These are phyloP conservation scores for Pogostemon cablin DNA, from an alignment of 257 asterid species.

Conservation along the genomic window DNA sequence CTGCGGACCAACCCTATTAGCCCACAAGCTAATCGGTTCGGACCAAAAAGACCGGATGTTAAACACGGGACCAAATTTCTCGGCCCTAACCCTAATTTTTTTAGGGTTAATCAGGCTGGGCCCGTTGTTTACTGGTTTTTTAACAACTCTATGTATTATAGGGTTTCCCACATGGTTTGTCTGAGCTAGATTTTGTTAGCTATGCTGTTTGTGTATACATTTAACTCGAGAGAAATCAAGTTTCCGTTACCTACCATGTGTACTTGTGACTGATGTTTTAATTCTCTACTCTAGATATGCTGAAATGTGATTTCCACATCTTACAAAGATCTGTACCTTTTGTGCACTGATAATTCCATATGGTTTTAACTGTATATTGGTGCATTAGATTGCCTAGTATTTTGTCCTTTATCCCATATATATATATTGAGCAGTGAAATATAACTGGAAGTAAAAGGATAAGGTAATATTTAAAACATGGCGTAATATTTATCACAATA, in stretches of 20 bases:
- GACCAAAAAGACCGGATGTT: too few relatives aligned
- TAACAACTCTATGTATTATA: not conserved
- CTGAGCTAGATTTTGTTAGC: constrained; percentile 14
- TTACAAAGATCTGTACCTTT: not conserved
- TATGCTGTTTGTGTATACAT: not conserved
- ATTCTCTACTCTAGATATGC: constrained; percentile 5
- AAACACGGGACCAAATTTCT: too few relatives aligned
- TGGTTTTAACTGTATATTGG: not conserved
- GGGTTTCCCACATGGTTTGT: constrained; percentile 7
- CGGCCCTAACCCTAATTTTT: too few relatives aligned
- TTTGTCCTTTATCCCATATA: not conserved
- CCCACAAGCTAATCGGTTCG: too few relatives aligned
- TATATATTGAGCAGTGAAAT: not conserved
- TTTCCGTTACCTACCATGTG: not conserved
- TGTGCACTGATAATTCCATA: constrained; percentile 2
- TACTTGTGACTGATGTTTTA: not conserved
- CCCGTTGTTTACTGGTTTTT: too few relatives aligned
- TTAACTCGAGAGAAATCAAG: constrained; percentile 2
- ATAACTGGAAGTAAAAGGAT: constrained; percentile 5
- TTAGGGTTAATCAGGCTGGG: too few relatives aligned
- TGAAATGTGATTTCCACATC: not conserved
- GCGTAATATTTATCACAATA: not conserved
- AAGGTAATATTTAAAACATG: not conserved
- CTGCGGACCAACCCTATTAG: too few relatives aligned
- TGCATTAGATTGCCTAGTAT: not conserved